A percentile compares a stretch with the other conserved stretches of the same genome.
Conservation (phyloP, 306 rosid genomes). For the Rubus idaeus region DNA sequence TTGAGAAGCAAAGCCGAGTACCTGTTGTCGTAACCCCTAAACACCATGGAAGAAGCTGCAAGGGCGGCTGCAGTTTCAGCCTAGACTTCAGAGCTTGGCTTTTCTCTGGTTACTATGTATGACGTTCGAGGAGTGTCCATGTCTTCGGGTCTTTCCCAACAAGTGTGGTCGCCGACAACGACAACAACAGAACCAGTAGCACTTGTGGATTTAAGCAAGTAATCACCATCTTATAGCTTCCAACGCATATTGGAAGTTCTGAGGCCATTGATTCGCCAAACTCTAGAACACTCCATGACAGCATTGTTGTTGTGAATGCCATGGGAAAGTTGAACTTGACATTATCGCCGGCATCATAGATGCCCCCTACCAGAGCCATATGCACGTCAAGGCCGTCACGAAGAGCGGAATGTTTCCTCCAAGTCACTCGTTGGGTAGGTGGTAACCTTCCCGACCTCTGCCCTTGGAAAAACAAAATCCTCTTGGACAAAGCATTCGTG, state of each 20-base stretch:
- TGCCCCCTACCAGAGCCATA: neutral
- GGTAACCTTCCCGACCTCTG: neutral
- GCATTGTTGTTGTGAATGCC: neutral
- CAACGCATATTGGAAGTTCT: neutral
- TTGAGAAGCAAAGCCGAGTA: neutral
- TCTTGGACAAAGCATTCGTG: neutral
- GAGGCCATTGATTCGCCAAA: neutral
- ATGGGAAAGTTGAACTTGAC: neutral
- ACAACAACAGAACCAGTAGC: neutral
- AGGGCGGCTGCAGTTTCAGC: slow-evolving; percentile 2
- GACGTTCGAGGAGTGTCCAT: neutral
- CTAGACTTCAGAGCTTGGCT: neutral
- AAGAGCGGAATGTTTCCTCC: neutral
- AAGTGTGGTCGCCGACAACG: neutral
- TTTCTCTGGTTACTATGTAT: neutral
- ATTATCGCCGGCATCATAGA: neutral
- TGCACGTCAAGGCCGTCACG: neutral
- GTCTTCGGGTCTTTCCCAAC: slow-evolving; percentile 1
- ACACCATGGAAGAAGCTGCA: neutral
- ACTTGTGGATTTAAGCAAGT: neutral
- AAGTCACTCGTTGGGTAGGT: neutral
- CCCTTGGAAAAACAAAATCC: neutral
- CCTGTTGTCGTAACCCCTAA: neutral
- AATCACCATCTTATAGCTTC: neutral
- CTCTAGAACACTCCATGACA: slow-evolving; percentile 7